Evolutionary conservation across 306 rosid species (phyloP), one percentile per base, ranked within the genome.

Genomic region (Dryas octopetala): DNA sequence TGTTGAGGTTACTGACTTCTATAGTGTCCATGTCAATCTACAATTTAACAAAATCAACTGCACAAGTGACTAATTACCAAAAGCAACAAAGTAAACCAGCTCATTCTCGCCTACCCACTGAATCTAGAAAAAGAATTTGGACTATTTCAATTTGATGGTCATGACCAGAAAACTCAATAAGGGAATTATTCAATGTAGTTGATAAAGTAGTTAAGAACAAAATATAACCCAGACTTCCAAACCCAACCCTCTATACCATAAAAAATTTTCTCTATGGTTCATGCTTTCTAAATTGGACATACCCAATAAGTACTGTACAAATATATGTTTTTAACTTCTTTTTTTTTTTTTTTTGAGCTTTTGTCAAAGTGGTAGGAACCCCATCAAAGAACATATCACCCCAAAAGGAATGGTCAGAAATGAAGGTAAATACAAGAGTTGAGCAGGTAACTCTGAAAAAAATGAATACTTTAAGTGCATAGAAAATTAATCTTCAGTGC

Each of bases 11-110:
- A 81, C 99, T 96, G 82, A 96, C 99, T 92, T 96, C 99, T 83
- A 96, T 96, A 26, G 99, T 96, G 84, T 96, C 99, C 99, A 96
- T 96, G 86, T 96, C 99, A 74, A 96, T 96, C 99, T 96, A 86
- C 86, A 83, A 52, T 54, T 80, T 38, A 73, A 68, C 64, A 86
- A 78, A 69, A 68, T 28, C 67, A 70, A 41, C 9, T n/a, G 2
- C 59, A 80, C 62, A 16, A 74, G 61, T 54, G 70, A 11, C 74
- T 52, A 12, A 71, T 13, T 59, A 46, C 49, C 51, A 53, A 41
- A 38, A 65, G 6, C 12, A 54, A 43, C 76, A 23, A 70, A 48
- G 49, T 9, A 66, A 41, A 5, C 69, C 45, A 79, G 72, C 59
- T 66, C 17, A 62, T 62, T 49, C 46, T 76, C 48, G 59, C 79